Evolutionary conservation across 1,284 basidiomycete genomes (phyloP).

Genomic region (Somion occarium): DNA sequence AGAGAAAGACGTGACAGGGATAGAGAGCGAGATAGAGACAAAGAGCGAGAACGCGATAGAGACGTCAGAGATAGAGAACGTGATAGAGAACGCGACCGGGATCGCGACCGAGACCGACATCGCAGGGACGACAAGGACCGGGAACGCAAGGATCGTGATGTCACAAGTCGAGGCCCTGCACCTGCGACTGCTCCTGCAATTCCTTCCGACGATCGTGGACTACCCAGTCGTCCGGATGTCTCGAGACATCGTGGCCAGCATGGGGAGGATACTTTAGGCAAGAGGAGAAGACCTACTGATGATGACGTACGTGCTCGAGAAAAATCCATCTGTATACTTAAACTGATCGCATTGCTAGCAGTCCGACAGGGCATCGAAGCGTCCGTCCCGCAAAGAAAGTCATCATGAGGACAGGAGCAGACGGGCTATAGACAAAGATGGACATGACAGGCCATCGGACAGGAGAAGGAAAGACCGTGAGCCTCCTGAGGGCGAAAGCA

Average conservation of each 20-base stretch:
- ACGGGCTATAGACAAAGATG: constrained; percentile 64
- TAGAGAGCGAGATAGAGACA: constrained; percentile 35
- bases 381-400: constrained; percentile 67
- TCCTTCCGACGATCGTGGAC: constrained; percentile 42
- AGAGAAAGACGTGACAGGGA: constrained; percentile 32
- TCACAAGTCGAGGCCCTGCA: constrained; percentile 16
- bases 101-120: constrained; percentile 37
- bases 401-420: constrained; percentile 69
- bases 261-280: constrained; percentile 57
- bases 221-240: constrained; percentile 55
- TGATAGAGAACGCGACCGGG: constrained; percentile 35
- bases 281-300: constrained; percentile 57
- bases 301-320: constrained; percentile 59
- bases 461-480: constrained; percentile 65
- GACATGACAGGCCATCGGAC: constrained; percentile 59
- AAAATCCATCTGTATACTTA: no score
- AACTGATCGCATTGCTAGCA: constrained; percentile 28
- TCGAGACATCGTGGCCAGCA: constrained; percentile 46
- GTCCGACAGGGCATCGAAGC: constrained; percentile 68
- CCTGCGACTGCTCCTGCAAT: constrained; percentile 13
- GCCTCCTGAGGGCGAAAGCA: constrained; percentile 37
- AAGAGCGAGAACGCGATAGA: constrained; percentile 28
- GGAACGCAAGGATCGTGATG: constrained; percentile 37
- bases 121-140: constrained; percentile 46
- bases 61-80: constrained; percentile 30